Conservation (phyloP, 768 basidiomycete species). For the Vishniacozyma victoriae region DNA sequence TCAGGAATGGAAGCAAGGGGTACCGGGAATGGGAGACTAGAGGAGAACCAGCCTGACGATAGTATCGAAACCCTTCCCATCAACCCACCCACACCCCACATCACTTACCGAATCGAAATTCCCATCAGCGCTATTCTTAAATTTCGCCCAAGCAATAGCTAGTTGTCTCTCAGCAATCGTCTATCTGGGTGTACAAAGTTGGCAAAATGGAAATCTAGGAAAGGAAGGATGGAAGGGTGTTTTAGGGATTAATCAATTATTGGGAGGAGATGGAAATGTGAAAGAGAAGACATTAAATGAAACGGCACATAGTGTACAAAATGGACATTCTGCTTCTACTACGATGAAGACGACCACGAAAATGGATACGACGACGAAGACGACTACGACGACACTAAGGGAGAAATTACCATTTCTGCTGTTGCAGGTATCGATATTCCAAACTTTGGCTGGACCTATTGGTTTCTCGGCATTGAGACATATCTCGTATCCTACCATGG, state of each 20-base stretch:
- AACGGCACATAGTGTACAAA: background rate
- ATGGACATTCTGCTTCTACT: background rate
- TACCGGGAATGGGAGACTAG: too few relatives aligned
- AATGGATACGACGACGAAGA: background rate
- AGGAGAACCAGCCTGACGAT: too few relatives aligned
- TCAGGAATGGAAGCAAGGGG: too few relatives aligned
- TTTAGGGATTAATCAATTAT: conserved; percentile 13
- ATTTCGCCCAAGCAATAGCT: conserved; percentile 39
- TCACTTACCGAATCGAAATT: conserved; percentile 37
- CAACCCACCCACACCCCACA: conserved; percentile 12
- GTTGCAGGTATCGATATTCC: conserved; percentile 75
- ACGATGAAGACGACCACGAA: background rate
- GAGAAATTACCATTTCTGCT: conserved; percentile 30
- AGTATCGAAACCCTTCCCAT: conserved; percentile 43
- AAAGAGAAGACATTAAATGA: background rate
- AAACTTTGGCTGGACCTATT: conserved; percentile 87
- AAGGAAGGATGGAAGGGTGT: conserved; percentile 8
- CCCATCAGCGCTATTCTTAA: conserved; percentile 43
- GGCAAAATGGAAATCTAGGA: conserved; percentile 15
- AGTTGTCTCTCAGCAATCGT: conserved; percentile 33
- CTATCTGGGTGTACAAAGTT: conserved; percentile 31
- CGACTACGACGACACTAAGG: conserved; percentile 2
- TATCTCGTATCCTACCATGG: conserved; percentile 98
- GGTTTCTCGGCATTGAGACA: conserved; percentile 91
- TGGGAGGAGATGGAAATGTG: background rate